These are phyloP conservation scores for Friedmanniomyces simplex DNA, from an alignment of 495 filamentous ascomycete species.

Conservation along the genomic window DNA sequence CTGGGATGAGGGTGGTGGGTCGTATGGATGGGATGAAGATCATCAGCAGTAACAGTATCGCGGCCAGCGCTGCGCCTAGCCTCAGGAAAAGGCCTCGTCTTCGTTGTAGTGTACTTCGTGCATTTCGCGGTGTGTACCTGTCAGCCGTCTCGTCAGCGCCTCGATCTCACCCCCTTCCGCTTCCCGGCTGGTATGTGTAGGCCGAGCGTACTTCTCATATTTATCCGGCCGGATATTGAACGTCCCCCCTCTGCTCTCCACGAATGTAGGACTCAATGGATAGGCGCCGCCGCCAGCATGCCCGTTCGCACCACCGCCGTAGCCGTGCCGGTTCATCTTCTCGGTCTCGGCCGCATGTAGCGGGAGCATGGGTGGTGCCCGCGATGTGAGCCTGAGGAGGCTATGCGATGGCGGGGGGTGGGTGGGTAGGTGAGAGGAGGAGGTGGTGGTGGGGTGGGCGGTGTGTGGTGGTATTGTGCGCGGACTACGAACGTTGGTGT, in stretches of 20 bases:
- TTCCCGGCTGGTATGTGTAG: not conserved
- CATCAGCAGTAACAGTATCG: slow-evolving; percentile 52
- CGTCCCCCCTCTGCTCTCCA: slow-evolving; percentile 24
- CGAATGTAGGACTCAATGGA: slow-evolving; percentile 27
- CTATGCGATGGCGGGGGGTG: no score
- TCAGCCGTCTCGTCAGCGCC: not conserved
- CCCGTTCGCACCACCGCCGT: no score
- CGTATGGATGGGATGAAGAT: slow-evolving; percentile 63
- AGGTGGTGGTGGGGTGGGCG: no score
- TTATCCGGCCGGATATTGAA: slow-evolving; percentile 87
- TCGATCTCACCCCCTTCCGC: no score
- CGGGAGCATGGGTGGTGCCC: slow-evolving; percentile 9
- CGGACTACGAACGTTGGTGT: no score
- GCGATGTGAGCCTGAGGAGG: no score
- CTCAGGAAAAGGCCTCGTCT: slow-evolving; percentile 64
- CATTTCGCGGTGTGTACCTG: slow-evolving; percentile 83
- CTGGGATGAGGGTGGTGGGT: slow-evolving; percentile 46
- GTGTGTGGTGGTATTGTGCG: no score
- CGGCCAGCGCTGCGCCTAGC: slow-evolving; percentile 42
- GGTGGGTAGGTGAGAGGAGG: no score
- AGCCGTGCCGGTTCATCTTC: slow-evolving; percentile 55
- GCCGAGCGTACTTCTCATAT: slow-evolving; percentile 40
- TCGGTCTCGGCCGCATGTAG: slow-evolving; percentile 5
- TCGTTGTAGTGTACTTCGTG: slow-evolving; percentile 55
- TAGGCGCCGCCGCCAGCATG: slow-evolving; percentile 6